Evolutionary conservation across 1,139 yeast genomes (phyloP), one percentile per base, ranked within the genome.

Genomic region (Kurtzmaniella natalensis): DNA sequence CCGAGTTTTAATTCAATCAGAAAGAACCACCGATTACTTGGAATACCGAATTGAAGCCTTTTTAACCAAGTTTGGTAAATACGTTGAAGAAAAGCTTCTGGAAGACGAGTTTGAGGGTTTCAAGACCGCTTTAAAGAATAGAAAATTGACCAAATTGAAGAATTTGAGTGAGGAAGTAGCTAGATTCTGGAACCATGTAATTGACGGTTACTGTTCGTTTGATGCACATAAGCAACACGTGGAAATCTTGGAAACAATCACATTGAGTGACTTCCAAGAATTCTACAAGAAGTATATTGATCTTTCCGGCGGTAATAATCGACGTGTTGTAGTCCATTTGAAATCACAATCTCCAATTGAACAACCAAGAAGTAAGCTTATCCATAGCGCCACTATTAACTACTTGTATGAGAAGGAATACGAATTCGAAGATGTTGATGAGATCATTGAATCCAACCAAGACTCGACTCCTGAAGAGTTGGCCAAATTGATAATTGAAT

Each of bases 1-100:
- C 44, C 70, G 95, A 46, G 60, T 92, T n/a, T 61, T 89, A 43
- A 70, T 89, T 29, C 98, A 92, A 60, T 82, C 95, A 39, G 96
- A 88, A 56, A 76, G 84, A 52, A 61, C 85, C 2, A 71, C 94
- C 3, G 73, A 72, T 10, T 88, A 81, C 54, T 67, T 92, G 45
- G 88, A 86, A 51, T 74, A 73, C 43, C 73, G 98, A 55, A 83
- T 92, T 40, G 83, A 77, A 28, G 72, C 71, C 36, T 87, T 86
- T 51, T 62, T 87, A 38, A 46, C 46, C 8, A 48, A 53, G 41
- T 46, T 72, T 59, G 63, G 67, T 34, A 43, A 55, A 33, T 46
- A 56, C 35, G 45, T 79, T 23, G 57, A 57, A 11, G 44, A 44
- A 0, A 53, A 50, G 7, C 60, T 86, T 61, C 52, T 75, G 0